Base-by-base conservation (phyloP, 129 eudicot species). In the Mikania micrantha region DNA sequence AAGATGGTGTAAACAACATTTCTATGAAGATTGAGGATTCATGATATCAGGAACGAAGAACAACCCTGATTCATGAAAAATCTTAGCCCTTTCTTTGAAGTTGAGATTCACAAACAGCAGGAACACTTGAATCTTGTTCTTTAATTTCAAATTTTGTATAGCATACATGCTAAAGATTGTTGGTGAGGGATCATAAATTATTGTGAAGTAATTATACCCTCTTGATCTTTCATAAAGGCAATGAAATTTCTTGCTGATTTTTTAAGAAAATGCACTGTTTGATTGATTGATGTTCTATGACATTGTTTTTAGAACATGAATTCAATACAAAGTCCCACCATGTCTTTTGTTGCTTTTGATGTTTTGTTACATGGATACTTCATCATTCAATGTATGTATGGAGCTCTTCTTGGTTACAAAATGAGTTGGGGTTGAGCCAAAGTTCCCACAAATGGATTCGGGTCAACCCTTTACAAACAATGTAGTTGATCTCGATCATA, bases 21-120 rank as follows among this genome's bases (percentile, higher is more conserved):
- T 48, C 2, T 61, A 34, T 48, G 3, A 74, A 58, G 68, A 50
- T 36, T 24, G 71, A 29, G 45, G 80, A 66, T 36, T 27, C 20
- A 19, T 1, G 15, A 17, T 0, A 60, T 2, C 44, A 34, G 32
- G 32, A 28, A 28, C 2, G 32, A 42, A 15, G 11, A 39, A 39
- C 9, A 39, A 11, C 44, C 44, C 44, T 45, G 16, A 48, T 48
- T 48, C 4, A 19, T 48, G n/a, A 8, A 17, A 48, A 4, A 5
- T 16, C 16, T 48, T 48, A 48, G 54, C 12, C 17, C 2, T 48
- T 17, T 48, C 11, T 56, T 27, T 11, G 34, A 25, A 22, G 28
- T 56, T 27, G 21, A 56, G 62, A 56, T 56, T 56, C 13, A 25
- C 0, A 10, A 12, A 56, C 3, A 11, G 36, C 36, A 32, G 6